These are phyloP conservation scores for Venturia carpophila DNA, from an alignment of 2,329 filamentous ascomycete genomes.

Conservation along the genomic window DNA sequence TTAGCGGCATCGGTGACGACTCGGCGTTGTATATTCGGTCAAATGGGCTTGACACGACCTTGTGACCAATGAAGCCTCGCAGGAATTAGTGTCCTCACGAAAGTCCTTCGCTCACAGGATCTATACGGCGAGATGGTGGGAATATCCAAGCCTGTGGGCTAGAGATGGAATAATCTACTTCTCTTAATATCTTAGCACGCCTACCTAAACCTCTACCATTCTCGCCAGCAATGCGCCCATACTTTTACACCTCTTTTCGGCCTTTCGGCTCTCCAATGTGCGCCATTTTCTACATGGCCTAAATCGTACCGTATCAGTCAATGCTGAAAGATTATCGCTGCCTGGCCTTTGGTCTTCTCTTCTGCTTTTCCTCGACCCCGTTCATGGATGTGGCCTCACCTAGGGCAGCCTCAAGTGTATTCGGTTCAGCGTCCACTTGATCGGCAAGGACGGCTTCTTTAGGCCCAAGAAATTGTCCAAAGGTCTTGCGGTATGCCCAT, in stretches of 20 bases:
- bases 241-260: slow-evolving; percentile 1
- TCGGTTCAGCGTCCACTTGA: slow-evolving; percentile 31
- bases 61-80: too few species aligned
- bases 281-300: neutral
- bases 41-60: too few species aligned
- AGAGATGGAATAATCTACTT: neutral
- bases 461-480: slow-evolving; percentile 35
- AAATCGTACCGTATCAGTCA: neutral
- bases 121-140: neutral
- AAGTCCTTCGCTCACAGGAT: neutral
- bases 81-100: neutral
- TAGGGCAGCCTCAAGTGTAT: slow-evolving; percentile 25
- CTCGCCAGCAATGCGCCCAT: neutral
- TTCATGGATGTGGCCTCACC: slow-evolving; percentile 38
- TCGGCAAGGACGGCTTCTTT: slow-evolving; percentile 27
- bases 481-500: slow-evolving; percentile 54
- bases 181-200: slow-evolving; percentile 1
- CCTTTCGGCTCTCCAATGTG: neutral
- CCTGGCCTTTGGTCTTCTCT: slow-evolving; percentile 20
- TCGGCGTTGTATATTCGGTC: too few species aligned
- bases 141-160: neutral
- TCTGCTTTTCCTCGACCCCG: slow-evolving; percentile 39
- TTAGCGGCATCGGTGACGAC: too few species aligned
- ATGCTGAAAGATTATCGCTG: slow-evolving; percentile 1
- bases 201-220: neutral